Conservation (phyloP, 2,329 filamentous ascomycete genomes). For the Fusarium solani-melongenae region DNA sequence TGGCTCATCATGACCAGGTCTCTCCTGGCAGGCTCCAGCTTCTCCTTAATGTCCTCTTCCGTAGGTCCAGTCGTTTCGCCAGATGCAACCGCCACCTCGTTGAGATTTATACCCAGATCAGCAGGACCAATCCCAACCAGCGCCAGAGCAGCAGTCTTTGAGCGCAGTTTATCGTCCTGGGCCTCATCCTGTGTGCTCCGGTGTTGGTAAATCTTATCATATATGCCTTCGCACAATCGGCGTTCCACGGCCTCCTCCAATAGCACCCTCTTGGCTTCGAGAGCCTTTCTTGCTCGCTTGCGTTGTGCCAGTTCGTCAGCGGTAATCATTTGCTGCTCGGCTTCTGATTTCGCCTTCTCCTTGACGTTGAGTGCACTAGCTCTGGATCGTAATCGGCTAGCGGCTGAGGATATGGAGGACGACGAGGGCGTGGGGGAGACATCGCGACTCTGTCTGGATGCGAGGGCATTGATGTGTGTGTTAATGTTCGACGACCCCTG, state of each 20-base stretch:
- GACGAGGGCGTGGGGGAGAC: conserved; percentile 64
- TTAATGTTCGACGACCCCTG: conserved; percentile 83
- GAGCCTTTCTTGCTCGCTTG: conserved; percentile 79
- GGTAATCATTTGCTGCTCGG: conserved; percentile 88
- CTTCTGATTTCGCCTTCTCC: conserved; percentile 60
- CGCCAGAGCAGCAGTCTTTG: conserved; percentile 88
- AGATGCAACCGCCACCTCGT: conserved; percentile 64
- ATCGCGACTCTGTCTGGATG: conserved; percentile 78
- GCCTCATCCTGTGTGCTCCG: conserved; percentile 93
- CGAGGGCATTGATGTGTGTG: conserved; percentile 86
- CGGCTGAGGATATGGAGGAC: conserved; percentile 67
- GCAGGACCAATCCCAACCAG: conserved; percentile 91
- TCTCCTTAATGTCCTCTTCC: conserved; percentile 75
- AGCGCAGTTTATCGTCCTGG: conserved; percentile 92
- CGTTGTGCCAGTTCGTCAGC: conserved; percentile 83
- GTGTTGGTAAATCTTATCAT: conserved; percentile 90
- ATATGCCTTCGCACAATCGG: conserved; percentile 85
- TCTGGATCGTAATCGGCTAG: conserved; percentile 67
- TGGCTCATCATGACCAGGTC: conserved; percentile 86
- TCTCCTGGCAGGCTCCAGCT: conserved; percentile 74
- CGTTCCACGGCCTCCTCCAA: conserved; percentile 94
- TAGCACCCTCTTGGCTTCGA: conserved; percentile 80
- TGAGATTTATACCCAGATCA: conserved; percentile 84
- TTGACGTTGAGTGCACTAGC: conserved; percentile 65
- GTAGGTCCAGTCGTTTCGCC: conserved; percentile 69